Evolutionary conservation across 2,329 filamentous ascomycete species (phyloP), one percentile per base, ranked within the genome.

Genomic region (Fusarium redolens): DNA sequence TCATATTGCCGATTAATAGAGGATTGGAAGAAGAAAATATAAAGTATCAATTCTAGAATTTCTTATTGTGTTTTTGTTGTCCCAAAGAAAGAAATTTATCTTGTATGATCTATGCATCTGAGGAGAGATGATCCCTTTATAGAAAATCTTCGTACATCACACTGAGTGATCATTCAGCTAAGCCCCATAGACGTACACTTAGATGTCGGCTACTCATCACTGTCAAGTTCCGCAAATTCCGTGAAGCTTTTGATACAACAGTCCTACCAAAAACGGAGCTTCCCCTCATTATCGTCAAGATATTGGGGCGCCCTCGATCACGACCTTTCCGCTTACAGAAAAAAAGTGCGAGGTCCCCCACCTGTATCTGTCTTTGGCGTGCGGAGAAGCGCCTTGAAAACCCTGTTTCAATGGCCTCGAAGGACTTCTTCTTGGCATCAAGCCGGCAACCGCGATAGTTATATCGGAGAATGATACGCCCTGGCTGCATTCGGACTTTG

Each of bases 291-390:
- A 10, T 31, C 18, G 4, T 31, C 7, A 2, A 38, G 18, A 51
- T 38, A 2, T 7, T 3, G 25, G 31, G n/a, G 31, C 3, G 6
- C 17, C 9, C 15, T 52, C 9, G 9, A n/a, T 10, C 13, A 10
- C 13, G 10, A 28, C 51, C 33, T 41, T 63, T 43, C 61, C 55
- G 3, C 25, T 61, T 63, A 28, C 31, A 61, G 61, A 48, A 37
- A 60, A 63, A 61, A 43, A 63, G 55, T 61, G 61, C 61, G 61
- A 63, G 10, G 20, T 25, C 18, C 35, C n/a, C 35, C 55, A 35
- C 61, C 28, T 25, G 18, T 28, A 57, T 17, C 30, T 22, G 17
- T 41, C 22, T 55, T 22, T 17, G 18, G 35, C 25, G 25, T 41
- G 51, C 51, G 51, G 18, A 38, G 35, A 41, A 41, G 8, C 14